Evolutionary conservation across 176 grass and related monocot species (phyloP), one percentile per base, ranked within the genome.

Genomic region (Musa acuminata): DNA sequence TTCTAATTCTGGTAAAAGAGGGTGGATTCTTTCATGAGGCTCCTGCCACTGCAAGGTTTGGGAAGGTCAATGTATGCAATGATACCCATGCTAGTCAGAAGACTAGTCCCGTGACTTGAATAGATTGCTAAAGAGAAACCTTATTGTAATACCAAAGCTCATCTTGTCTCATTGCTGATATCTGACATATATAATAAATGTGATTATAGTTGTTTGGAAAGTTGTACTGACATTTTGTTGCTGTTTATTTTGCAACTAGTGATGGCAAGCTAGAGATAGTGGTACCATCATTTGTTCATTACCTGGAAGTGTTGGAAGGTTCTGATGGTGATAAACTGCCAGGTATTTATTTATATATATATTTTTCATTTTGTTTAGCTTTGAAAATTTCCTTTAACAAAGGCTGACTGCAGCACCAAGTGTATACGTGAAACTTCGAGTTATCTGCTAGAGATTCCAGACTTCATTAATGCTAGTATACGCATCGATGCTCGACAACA

Each of bases 281-380:
- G 52, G 95, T 94, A 74, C 90, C 90, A 71, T 87, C 95, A 67
- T 99, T 94, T 85, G 90, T 99, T 70, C 95, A 99, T 88, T 99
- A 94, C 73, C 81, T 99, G 64, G 95, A 99, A 76, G 95, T 99
- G 78, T 90, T 99, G 62, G 90, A 99, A 83, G 95, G 95, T 71
- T 83, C 95, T 27, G 95, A 99, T 64, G 95, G 95, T 74, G 95
- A 99, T 64, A 99, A 99, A 90, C 16, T 99, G 13, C 88, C 95
- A 77, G 95, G 92, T 96, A 48, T 23, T 50, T 67, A 43, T 43
- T 62, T 84, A 75, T 53, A 50, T 59, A 17, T 20, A 1, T 24
- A 1, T 66, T 19, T 64, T 80, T 79, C 77, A 23, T 60, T 53
- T 82, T 86, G 22, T 58, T 80, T 67, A 12, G 2, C n/a, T 60